Conservation (phyloP, 2,329 filamentous ascomycete species). For the Colletotrichum neosansevieriae region DNA sequence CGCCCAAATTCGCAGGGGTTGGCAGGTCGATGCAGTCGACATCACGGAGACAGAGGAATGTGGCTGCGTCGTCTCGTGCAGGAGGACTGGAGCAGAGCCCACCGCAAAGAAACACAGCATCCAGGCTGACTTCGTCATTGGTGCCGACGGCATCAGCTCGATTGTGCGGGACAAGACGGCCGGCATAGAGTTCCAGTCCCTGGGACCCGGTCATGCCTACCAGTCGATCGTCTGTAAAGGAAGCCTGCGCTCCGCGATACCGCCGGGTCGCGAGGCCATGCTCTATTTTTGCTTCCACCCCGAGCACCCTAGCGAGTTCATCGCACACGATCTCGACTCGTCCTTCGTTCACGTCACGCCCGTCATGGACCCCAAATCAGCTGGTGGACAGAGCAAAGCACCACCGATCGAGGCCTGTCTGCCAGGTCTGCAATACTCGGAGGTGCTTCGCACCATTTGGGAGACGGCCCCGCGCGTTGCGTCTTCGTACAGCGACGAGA, state of each 20-base stretch:
- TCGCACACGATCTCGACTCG: slow-evolving; percentile 23
- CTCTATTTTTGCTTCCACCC: slow-evolving; percentile 37
- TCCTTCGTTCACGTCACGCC: slow-evolving; percentile 33
- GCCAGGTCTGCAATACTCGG: slow-evolving; percentile 24
- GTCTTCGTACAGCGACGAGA: slow-evolving; percentile 34
- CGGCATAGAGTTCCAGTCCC: slow-evolving; percentile 25
- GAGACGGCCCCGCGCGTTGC: slow-evolving; percentile 29
- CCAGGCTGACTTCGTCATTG: slow-evolving; percentile 29
- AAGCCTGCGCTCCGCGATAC: slow-evolving; percentile 30
- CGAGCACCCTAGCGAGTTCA: slow-evolving; percentile 32
- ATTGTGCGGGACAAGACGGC: slow-evolving; percentile 20
- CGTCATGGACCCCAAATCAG: slow-evolving; percentile 16
- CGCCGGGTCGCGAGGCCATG: slow-evolving; percentile 28
- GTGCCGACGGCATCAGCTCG: slow-evolving; percentile 31
- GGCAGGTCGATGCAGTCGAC: slow-evolving; percentile 26
- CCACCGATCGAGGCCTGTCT: slow-evolving; percentile 33
- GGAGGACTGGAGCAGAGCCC: neutral
- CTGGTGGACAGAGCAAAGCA: slow-evolving; percentile 10
- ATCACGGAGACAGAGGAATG: neutral
- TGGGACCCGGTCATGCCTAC: slow-evolving; percentile 26
- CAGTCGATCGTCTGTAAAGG: slow-evolving; percentile 30
- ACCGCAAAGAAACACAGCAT: neutral
- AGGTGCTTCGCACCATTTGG: slow-evolving; percentile 29
- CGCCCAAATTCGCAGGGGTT: slow-evolving; percentile 22
- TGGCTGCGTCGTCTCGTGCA: slow-evolving; percentile 30